A percentile compares a stretch with the other conserved stretches of the same genome.
phyloP scores from a whole-genome alignment of 805 yeast species.

The Yarrowia divulgata region DNA sequence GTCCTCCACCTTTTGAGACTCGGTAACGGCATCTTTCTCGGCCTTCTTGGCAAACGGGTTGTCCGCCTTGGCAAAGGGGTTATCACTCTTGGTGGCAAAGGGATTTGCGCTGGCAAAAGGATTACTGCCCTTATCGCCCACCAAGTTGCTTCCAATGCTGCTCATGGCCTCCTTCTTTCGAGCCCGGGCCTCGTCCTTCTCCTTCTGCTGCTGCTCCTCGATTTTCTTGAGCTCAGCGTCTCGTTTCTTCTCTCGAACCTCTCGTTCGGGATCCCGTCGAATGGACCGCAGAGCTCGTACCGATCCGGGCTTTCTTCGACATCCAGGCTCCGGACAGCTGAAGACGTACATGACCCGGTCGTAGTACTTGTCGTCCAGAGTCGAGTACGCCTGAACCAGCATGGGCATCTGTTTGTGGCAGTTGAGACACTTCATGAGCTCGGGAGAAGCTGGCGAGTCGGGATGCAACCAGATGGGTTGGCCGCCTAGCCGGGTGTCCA shows the following conservation, averaged over 20 bases:
- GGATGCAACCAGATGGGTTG: slow-evolving; percentile 72
- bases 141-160: slow-evolving; percentile 43
- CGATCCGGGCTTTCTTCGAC: slow-evolving; percentile 74
- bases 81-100: not conserved
- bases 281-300: slow-evolving; percentile 81
- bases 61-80: slow-evolving; percentile 2
- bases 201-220: slow-evolving; percentile 41
- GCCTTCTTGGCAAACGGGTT: slow-evolving; percentile 20
- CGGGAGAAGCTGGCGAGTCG: slow-evolving; percentile 61
- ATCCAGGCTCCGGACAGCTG: slow-evolving; percentile 67
- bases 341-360: slow-evolving; percentile 85
- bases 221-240: slow-evolving; percentile 55
- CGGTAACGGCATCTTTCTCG: slow-evolving; percentile 1
- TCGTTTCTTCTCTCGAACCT: slow-evolving; percentile 54
- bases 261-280: slow-evolving; percentile 61
- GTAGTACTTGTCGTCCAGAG: slow-evolving; percentile 71
- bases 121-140: slow-evolving; percentile 41
- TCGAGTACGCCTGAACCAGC: slow-evolving; percentile 73
- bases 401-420: slow-evolving; percentile 71
- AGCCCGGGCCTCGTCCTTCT: slow-evolving; percentile 22
- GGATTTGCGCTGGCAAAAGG: slow-evolving; percentile 15
- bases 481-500: slow-evolving; percentile 85
- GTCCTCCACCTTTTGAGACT: not conserved
- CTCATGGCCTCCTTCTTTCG: slow-evolving; percentile 29
- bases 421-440: slow-evolving; percentile 65